A percentile compares a stretch with the other conserved stretches of the same genome.
Conservation (phyloP, 129 eudicot species). For the Lonicera japonica region DNA sequence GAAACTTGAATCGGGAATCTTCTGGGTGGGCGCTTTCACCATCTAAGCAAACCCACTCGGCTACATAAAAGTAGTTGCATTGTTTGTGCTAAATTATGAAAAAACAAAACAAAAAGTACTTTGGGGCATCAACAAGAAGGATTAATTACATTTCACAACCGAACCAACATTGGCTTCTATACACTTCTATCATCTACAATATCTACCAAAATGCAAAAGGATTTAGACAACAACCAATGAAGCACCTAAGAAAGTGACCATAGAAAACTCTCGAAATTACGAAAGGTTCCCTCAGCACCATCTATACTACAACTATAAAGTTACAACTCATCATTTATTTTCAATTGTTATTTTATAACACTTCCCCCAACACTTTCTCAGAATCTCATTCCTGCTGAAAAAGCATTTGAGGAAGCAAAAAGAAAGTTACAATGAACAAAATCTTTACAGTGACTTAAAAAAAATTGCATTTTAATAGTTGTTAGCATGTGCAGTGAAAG, state of each 20-base stretch:
- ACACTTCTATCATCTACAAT: not conserved
- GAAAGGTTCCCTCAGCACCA: not conserved
- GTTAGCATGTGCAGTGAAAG: slow-evolving; percentile 59
- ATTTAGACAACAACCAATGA: not conserved
- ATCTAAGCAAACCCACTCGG: too few relatives aligned
- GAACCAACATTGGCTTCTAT: not conserved
- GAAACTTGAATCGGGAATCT: too few relatives aligned
- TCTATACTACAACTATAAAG: not conserved
- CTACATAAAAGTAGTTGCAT: too few relatives aligned
- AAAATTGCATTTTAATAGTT: not conserved
- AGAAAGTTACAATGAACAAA: not conserved
- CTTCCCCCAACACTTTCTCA: not conserved
- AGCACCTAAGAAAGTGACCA: not conserved
- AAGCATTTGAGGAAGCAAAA: not conserved
- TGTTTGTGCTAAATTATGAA: too few relatives aligned
- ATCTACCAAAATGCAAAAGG: not conserved
- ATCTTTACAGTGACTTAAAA: not conserved
- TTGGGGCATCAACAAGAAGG: too few relatives aligned
- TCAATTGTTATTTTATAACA: not conserved
- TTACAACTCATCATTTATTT: not conserved
- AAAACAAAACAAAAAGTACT: too few relatives aligned
- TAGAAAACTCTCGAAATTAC: not conserved
- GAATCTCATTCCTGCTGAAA: not conserved
- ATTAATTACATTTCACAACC: too few relatives aligned
- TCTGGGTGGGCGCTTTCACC: too few relatives aligned